phyloP scores from a whole-genome alignment of 331 rosid genomes.

The Malus hybrid region DNA sequence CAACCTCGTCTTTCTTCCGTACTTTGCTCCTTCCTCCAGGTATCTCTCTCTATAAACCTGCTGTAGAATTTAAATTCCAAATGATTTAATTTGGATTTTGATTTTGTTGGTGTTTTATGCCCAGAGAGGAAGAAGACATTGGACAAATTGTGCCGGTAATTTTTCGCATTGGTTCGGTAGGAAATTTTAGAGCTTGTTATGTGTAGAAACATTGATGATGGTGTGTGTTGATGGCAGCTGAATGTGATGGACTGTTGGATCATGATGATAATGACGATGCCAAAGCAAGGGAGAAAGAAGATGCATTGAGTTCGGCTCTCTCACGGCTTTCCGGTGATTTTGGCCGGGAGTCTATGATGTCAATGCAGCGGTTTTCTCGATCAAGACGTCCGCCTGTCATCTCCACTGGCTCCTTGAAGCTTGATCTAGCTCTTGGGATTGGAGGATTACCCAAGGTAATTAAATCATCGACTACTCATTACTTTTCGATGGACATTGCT shows the following conservation, averaged over 20 bases:
- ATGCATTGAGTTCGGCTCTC: conserved; percentile 55
- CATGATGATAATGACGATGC: conserved; percentile 33
- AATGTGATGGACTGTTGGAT: conserved; percentile 28
- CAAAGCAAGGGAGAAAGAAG: conserved; percentile 51
- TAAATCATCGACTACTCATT: background rate
- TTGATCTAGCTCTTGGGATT: conserved; percentile 79
- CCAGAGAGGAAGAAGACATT: conserved; percentile 44
- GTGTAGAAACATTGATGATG: background rate
- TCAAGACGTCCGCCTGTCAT: conserved; percentile 48
- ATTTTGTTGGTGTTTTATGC: background rate
- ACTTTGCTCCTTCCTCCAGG: conserved; percentile 18
- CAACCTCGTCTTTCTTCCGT: conserved; percentile 22
- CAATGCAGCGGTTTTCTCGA: conserved; percentile 48
- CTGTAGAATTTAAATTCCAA: background rate
- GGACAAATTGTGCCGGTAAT: conserved; percentile 24
- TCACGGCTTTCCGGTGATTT: conserved; percentile 62
- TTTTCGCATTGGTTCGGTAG: background rate
- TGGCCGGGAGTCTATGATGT: conserved; percentile 56
- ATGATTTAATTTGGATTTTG: background rate
- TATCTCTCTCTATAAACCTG: background rate
- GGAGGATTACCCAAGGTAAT: conserved; percentile 86
- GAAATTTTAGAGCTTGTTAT: background rate
- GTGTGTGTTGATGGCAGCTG: background rate
- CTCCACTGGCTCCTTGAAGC: conserved; percentile 81
- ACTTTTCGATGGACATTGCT: background rate